These are phyloP conservation scores for Fusarium praegraminearum DNA, from an alignment of 2,329 filamentous ascomycete genomes.

Conservation along the genomic window DNA sequence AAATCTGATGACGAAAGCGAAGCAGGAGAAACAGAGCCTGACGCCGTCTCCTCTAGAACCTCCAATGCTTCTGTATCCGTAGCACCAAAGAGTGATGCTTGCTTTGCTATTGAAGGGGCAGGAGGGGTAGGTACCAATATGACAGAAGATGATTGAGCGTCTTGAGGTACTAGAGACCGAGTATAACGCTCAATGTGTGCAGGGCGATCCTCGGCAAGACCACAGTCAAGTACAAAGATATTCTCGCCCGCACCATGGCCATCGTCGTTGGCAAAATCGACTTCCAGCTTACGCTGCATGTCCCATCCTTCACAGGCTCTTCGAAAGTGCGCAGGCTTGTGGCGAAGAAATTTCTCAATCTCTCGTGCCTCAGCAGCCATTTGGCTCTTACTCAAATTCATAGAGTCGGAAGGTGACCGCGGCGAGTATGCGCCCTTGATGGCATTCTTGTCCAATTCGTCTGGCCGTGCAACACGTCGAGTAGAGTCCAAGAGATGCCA, in stretches of 20 bases:
- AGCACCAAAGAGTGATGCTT: slow-evolving; percentile 51
- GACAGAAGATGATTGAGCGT: slow-evolving; percentile 21
- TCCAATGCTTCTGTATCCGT: slow-evolving; percentile 12
- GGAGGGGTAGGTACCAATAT: slow-evolving; percentile 12
- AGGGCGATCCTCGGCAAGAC: slow-evolving; percentile 69
- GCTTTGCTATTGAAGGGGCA: slow-evolving; percentile 4
- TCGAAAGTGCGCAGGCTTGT: slow-evolving; percentile 82
- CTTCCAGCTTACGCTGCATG: slow-evolving; percentile 85
- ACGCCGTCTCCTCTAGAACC: slow-evolving; percentile 39
- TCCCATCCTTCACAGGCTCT: slow-evolving; percentile 88
- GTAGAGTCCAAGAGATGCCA: slow-evolving; percentile 87
- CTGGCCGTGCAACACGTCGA: slow-evolving; percentile 75
- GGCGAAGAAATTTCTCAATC: slow-evolving; percentile 79
- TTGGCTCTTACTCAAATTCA: slow-evolving; percentile 78
- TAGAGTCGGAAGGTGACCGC: slow-evolving; percentile 78
- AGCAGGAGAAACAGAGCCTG: slow-evolving; percentile 42
- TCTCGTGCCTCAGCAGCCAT: slow-evolving; percentile 81
- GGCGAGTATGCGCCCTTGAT: slow-evolving; percentile 83
- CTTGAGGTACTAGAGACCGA: slow-evolving; percentile 49
- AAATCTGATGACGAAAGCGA: slow-evolving; percentile 36
- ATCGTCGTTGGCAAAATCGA: slow-evolving; percentile 89
- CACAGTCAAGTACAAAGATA: slow-evolving; percentile 79
- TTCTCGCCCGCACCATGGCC: slow-evolving; percentile 80
- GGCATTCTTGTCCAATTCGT: slow-evolving; percentile 77
- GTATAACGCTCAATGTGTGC: slow-evolving; percentile 60